Conservation (phyloP, 805 yeast species). For the Candida ulmi region DNA sequence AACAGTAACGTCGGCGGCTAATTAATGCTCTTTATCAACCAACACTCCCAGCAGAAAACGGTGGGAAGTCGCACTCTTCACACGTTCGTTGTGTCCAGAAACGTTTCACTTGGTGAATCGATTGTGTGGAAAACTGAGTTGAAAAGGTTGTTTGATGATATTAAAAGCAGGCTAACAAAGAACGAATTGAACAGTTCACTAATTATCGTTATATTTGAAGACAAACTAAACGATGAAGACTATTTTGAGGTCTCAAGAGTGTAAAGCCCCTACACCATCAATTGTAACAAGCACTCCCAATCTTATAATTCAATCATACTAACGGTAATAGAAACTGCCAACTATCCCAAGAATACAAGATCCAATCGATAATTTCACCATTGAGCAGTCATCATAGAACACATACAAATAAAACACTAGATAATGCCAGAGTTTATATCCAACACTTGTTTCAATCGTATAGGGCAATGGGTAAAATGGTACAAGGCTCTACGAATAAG, state of each 20-base stretch:
- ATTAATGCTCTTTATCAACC: not conserved
- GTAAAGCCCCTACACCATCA: not conserved
- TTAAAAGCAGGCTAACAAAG: not conserved
- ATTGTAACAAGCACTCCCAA: not conserved
- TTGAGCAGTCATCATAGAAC: not conserved
- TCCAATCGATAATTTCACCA: not conserved
- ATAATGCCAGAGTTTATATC: not conserved
- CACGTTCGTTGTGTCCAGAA: not conserved
- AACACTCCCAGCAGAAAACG: not conserved
- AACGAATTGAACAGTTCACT: not conserved
- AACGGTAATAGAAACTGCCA: not conserved
- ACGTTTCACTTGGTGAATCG: not conserved
- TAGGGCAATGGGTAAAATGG: slow-evolving; percentile 4
- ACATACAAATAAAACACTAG: not conserved
- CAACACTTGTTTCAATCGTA: slow-evolving; percentile 4
- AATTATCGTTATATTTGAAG: not conserved
- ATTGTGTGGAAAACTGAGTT: not conserved
- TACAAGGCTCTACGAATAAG: not conserved
- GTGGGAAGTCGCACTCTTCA: not conserved
- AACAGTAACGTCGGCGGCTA: not conserved
- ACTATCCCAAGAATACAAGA: not conserved
- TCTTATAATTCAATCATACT: no score
- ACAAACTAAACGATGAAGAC: not conserved
- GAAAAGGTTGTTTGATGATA: not conserved
- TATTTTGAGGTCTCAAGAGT: not conserved